Evolutionary conservation across 495 filamentous ascomycete genomes (phyloP).

Genomic region (Terfezia claveryi): DNA sequence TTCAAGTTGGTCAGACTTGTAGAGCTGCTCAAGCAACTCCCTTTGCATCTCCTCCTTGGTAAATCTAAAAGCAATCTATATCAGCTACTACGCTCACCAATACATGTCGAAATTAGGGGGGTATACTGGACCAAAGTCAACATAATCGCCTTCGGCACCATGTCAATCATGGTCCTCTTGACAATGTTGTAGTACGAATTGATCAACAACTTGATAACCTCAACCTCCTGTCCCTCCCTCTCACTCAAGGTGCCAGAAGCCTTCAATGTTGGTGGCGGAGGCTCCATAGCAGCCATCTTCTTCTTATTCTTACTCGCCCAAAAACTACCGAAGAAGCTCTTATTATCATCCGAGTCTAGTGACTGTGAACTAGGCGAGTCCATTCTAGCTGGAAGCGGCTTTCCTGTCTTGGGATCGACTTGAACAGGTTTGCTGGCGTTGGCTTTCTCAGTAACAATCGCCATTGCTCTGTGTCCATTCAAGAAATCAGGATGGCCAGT

Average conservation of each 20-base stretch:
- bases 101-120: not conserved
- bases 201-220: slow-evolving; percentile 95
- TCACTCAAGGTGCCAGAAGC: slow-evolving; percentile 81
- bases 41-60: slow-evolving; percentile 98
- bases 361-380: slow-evolving; percentile 39
- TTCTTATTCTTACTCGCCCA: slow-evolving; percentile 98
- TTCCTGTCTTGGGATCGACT: slow-evolving; percentile 97
- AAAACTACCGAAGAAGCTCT: slow-evolving; percentile 91
- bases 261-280: slow-evolving; percentile 80
- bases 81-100: not conserved
- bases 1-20: slow-evolving; percentile 69
- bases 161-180: slow-evolving; percentile 95
- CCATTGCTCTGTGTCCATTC: slow-evolving; percentile 91
- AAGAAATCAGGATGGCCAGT: slow-evolving; percentile 97
- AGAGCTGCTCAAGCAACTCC: slow-evolving; percentile 96
- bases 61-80: slow-evolving; percentile 30
- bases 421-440: slow-evolving; percentile 65
- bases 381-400: slow-evolving; percentile 45
- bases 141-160: slow-evolving; percentile 99
- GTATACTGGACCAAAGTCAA: slow-evolving; percentile 81
- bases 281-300: slow-evolving; percentile 98
- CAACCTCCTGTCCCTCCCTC: slow-evolving; percentile 81
- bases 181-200: slow-evolving; percentile 96
- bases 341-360: slow-evolving; percentile 34
- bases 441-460: slow-evolving; percentile 83